A percentile compares a stretch with the other conserved stretches of the same genome.
Conservation (phyloP, 78 protist species). For the Polysphondylium violaceum region DNA sequence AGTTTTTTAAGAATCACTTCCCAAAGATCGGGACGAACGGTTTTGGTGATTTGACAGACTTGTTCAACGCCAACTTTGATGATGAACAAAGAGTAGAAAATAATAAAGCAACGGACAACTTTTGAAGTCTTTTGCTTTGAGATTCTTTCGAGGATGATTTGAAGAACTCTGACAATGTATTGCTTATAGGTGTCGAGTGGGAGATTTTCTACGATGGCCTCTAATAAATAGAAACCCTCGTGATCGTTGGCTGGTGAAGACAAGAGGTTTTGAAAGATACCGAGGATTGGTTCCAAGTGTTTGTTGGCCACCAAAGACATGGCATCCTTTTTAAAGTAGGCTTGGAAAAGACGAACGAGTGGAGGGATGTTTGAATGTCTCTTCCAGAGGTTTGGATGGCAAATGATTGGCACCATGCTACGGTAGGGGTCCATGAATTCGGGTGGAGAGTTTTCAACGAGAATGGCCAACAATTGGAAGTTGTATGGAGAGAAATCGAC, state of each 20-base stretch:
- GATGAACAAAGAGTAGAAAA: slow-evolving; percentile 51
- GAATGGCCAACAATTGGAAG: slow-evolving; percentile 81
- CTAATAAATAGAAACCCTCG: slow-evolving; percentile 78
- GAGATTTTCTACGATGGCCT: slow-evolving; percentile 38
- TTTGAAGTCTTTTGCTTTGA: slow-evolving; percentile 53
- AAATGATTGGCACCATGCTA: slow-evolving; percentile 11
- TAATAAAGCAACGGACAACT: slow-evolving; percentile 49
- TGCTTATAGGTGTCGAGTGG: neutral
- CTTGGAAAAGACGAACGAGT: slow-evolving; percentile 76
- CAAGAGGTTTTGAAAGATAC: slow-evolving; percentile 38
- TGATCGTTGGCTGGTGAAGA: slow-evolving; percentile 22
- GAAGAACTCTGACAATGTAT: neutral
- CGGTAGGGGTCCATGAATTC: slow-evolving; percentile 13
- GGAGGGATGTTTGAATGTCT: slow-evolving; percentile 66
- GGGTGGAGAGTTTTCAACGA: slow-evolving; percentile 57
- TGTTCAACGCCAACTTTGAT: slow-evolving; percentile 19
- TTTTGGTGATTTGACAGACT: neutral
- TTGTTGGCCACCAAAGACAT: neutral
- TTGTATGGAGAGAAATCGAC: slow-evolving; percentile 81
- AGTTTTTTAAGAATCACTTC: slow-evolving; percentile 13
- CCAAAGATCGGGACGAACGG: slow-evolving; percentile 22
- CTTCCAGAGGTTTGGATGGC: slow-evolving; percentile 43
- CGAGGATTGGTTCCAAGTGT: slow-evolving; percentile 39
- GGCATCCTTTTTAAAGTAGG: slow-evolving; percentile 67
- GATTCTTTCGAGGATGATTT: slow-evolving; percentile 30